Base-by-base conservation (phyloP, 1,284 basidiomycete species). In the Cryptococcus sp. region DNA sequence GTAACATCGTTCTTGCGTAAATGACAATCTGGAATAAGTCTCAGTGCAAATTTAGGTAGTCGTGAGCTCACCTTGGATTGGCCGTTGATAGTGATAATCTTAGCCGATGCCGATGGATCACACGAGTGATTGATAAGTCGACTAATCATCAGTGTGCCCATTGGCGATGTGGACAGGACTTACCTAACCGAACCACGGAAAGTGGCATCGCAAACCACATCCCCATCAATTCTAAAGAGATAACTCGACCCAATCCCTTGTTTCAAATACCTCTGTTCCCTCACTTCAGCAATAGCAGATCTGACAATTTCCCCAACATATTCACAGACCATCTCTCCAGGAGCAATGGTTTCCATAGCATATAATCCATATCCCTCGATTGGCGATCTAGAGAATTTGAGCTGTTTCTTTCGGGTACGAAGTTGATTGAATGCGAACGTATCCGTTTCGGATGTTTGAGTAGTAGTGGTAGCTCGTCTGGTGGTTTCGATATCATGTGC, bases 321-420 rank as follows among this genome's bases (percentile, higher is more conserved):
- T 77, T 99, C 96, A 76, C 98, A 98, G 41, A 99, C 94, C 91
- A 99, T 98, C 76, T 99, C 96, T 4, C 92, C 91, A 19, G 84
- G 79, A 14, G 88, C 84, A 64, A 99, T 98, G 66, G 85, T 84
- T 78, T 96, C 91, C 85, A 93, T 87, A 28, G 92, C 91, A 70
- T 94, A 96, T 66, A 98, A 72, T 4, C 96, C 94, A 88, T 94
- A 98, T 63, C 96, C 93, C 73, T 98, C 94, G 61, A 99, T 99
- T 3, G 93, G 91, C 24, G 90, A 93, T 49, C 92, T 83, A 9
- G 92, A 88, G 68, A 99, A 99, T 34, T 90, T 86, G 49, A 99
- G 82, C 69, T 97, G 91, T 78, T 99, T 99, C 83, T 98, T 98
- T 56, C 96, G 81, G 37, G 91, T 92, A 71, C 96, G 88, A 36